Evolutionary conservation across 805 yeast genomes (phyloP).

Genomic region (Saccharomycopsis guyanensis): DNA sequence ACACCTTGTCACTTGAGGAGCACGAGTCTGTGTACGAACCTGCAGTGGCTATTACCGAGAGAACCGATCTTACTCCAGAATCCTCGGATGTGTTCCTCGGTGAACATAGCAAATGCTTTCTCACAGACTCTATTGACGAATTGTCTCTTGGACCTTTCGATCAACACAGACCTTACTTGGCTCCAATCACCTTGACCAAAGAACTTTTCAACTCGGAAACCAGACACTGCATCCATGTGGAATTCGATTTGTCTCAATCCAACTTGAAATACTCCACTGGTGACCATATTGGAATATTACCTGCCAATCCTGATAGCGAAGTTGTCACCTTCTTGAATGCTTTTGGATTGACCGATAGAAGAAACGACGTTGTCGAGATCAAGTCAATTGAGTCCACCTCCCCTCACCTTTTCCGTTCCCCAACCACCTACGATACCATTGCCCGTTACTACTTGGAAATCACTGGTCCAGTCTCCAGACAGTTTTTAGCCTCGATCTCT

Average conservation of each 20-base stretch:
- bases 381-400: slow-evolving; percentile 57
- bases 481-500: slow-evolving; percentile 61
- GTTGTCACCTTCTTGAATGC: slow-evolving; percentile 58
- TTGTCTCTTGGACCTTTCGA: slow-evolving; percentile 63
- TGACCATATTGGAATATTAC: slow-evolving; percentile 93
- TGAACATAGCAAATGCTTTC: slow-evolving; percentile 63
- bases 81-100: slow-evolving; percentile 56
- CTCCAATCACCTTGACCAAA: slow-evolving; percentile 49
- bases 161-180: slow-evolving; percentile 74
- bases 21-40: slow-evolving; percentile 78
- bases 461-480: slow-evolving; percentile 90
- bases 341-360: slow-evolving; percentile 49
- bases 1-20: slow-evolving; percentile 62
- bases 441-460: slow-evolving; percentile 85
- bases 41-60: slow-evolving; percentile 37
- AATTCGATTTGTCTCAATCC: slow-evolving; percentile 70
- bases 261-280: slow-evolving; percentile 86
- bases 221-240: slow-evolving; percentile 85
- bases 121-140: slow-evolving; percentile 29
- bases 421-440: slow-evolving; percentile 84
- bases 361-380: slow-evolving; percentile 52
- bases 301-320: slow-evolving; percentile 76
- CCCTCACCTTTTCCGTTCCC: slow-evolving; percentile 53
- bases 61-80: slow-evolving; percentile 32
- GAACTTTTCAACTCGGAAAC: slow-evolving; percentile 58